Conservation (phyloP, 2,329 filamentous ascomycete genomes). For the Trichophaea hybrida region DNA sequence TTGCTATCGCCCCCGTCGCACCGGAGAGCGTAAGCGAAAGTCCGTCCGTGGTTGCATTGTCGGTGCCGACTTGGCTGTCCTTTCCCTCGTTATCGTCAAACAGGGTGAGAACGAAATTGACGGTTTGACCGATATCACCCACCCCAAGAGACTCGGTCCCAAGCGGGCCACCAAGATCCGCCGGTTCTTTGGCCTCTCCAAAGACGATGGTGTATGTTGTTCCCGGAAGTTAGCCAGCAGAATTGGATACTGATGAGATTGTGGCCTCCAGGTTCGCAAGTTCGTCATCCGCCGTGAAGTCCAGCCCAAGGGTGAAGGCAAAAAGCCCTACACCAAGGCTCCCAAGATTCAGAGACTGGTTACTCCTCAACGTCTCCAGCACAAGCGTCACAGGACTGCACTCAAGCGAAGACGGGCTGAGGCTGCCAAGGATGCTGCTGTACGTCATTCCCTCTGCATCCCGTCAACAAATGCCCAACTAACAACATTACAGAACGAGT, state of each 20-base stretch:
- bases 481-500: constrained; percentile 64
- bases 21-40: constrained; percentile 99
- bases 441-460: constrained; percentile 41
- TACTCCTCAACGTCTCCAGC: constrained; percentile 98
- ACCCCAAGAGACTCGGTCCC: constrained; percentile 98
- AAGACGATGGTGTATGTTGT: constrained; percentile 98
- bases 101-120: constrained; percentile 90
- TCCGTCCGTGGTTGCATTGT: constrained; percentile 98
- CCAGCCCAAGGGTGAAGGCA: constrained; percentile 92
- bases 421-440: constrained; percentile 96
- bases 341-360: constrained; percentile 99
- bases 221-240: constrained; percentile 30
- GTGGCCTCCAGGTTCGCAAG: constrained; percentile 67
- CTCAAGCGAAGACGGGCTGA: constrained; percentile 97
- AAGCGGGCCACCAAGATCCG: constrained; percentile 99
- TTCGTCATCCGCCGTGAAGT: constrained; percentile 99
- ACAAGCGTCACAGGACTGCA: constrained; percentile 96
- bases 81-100: constrained; percentile 93
- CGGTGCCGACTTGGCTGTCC: constrained; percentile 83
- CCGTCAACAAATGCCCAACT: constrained; percentile 1
- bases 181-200: constrained; percentile 98
- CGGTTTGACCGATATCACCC: constrained; percentile 90
- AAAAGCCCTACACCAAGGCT: constrained; percentile 98
- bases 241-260: constrained; percentile 33
- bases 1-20: constrained; percentile 96